Evolutionary conservation across 805 yeast species (phyloP), one percentile per base, ranked within the genome.

Genomic region (Ogataea trehaloabstinens): DNA sequence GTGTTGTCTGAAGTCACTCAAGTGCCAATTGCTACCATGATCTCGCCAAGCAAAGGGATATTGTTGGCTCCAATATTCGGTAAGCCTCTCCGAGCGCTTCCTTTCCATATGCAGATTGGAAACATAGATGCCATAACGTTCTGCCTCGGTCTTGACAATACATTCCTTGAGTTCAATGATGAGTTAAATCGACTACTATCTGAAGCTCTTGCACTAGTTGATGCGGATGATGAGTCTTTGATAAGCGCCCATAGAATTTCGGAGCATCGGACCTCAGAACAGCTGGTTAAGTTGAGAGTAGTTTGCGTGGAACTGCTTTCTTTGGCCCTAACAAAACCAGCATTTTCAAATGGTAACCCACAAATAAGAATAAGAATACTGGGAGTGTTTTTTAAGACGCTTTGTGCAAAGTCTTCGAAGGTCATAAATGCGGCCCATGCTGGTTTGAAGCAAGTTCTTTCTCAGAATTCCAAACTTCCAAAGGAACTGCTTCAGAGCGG

Each of bases 51-150:
- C 37, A 87, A 89, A 52, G 82, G 79, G 34, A 78, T 90, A 19
- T 67, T 95, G 20, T 65, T 93, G 33, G 85, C 95, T 0, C 98
- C 99, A 5, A 93, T 93, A 17, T 95, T 93, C 68, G 96, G 96
- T 3, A 93, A 93, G 57, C 99, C 99, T 0, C 65, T 93, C 41
- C 73, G 99, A 46, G 99, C 99, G 0, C 70, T 93, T 45, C 99
- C 99, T 0, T 93, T 95, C 66, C 93, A 96, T 4, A 93, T 91
- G 96, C 99, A 95, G 64, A 93, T 93, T 40, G 99, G 99, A 25
- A 90, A 93, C 59, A 90, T 93, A 45, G 98, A 93, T 61, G 98
- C 98, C 1, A 86, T 93, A n/a, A 82, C 95, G 0, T 95, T 82
- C 61, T 91, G 97, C 56, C 66, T 93, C 41, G 79, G 83, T 1